These are phyloP conservation scores for Penicillium paradoxum DNA, from an alignment of 495 filamentous ascomycete genomes.

Conservation along the genomic window DNA sequence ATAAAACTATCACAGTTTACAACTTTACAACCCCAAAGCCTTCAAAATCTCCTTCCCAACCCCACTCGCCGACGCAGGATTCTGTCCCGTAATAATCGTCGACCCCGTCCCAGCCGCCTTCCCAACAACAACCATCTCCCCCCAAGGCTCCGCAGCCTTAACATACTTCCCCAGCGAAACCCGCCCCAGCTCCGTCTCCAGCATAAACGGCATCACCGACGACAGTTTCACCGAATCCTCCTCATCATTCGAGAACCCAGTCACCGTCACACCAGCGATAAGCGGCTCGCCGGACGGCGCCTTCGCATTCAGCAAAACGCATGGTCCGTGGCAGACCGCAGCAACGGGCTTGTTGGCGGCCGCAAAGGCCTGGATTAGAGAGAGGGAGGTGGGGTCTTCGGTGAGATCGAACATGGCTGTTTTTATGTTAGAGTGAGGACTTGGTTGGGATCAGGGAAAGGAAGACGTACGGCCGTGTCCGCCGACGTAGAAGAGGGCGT, in stretches of 20 bases:
- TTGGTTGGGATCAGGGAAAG: neutral
- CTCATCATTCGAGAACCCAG: constrained; percentile 65
- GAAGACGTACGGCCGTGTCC: constrained; percentile 61
- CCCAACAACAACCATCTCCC: constrained; percentile 54
- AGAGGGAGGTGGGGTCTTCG: constrained; percentile 44
- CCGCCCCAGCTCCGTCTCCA: constrained; percentile 55
- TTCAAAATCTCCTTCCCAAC: constrained; percentile 51
- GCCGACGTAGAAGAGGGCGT: constrained; percentile 68
- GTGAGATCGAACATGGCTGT: constrained; percentile 70
- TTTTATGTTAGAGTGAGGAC: neutral
- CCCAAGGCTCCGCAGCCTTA: constrained; percentile 57
- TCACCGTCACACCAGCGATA: constrained; percentile 53
- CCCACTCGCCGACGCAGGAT: constrained; percentile 58
- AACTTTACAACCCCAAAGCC: constrained; percentile 30
- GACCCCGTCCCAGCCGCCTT: constrained; percentile 34
- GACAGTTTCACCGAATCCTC: constrained; percentile 51
- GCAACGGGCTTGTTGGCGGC: constrained; percentile 55
- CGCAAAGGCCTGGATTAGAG: constrained; percentile 57
- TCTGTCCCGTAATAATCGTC: constrained; percentile 69
- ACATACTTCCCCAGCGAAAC: constrained; percentile 50
- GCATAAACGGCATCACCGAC: constrained; percentile 55
- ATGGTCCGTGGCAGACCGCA: constrained; percentile 67
- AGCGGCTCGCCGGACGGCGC: constrained; percentile 46
- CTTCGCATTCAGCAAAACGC: constrained; percentile 55
- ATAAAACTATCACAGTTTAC: neutral